Evolutionary conservation across 306 rosid genomes (phyloP), one percentile per base, ranked within the genome.

Genomic region (Trifolium pratense): DNA sequence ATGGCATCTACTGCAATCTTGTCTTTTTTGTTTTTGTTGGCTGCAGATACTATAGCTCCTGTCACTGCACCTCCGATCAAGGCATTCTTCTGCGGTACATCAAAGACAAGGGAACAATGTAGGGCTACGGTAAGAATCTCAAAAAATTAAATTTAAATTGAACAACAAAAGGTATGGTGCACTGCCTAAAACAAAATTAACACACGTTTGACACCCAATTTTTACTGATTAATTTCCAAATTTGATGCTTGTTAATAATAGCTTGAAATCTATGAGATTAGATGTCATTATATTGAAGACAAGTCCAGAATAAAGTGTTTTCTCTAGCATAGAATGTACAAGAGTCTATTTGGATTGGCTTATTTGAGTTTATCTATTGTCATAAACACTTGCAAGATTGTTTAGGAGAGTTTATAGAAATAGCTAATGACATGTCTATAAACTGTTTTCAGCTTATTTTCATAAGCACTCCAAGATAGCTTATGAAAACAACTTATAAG

Each of bases 61-160:
- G 98, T 88, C 68, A 91, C 25, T 71, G 85, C 92, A 70, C 98
- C 98, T 43, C 97, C 97, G 63, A 93, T 76, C 98, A 88, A 71
- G 16, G 98, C 98, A 81, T 93, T 93, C 84, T 87, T 93, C 98
- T 93, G 89, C 75, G 83, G 71, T 4, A 78, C 70, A 77, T 62
- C 82, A 80, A 80, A 74, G 26, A 45, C 37, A 78, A 60, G 56
- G 9, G 71, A 68, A 62, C 9, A 45, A 45, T 13, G 65, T 48
- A 9, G 7, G 14, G 43, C 37, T 14, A 26, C 34, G 55, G n/a
- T 67, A 66, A 76, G 62, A 43, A 43, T 72, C 65, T 48, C 55
- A 48, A 55, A 82, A 71, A 46, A 23, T 71, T 5, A n/a, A 68
- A 32, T 9, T 23, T 21, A 48, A 48, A n/a, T 48, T 48, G 34